phyloP scores from a whole-genome alignment of 331 rosid genomes.

The Quercus phellos region DNA sequence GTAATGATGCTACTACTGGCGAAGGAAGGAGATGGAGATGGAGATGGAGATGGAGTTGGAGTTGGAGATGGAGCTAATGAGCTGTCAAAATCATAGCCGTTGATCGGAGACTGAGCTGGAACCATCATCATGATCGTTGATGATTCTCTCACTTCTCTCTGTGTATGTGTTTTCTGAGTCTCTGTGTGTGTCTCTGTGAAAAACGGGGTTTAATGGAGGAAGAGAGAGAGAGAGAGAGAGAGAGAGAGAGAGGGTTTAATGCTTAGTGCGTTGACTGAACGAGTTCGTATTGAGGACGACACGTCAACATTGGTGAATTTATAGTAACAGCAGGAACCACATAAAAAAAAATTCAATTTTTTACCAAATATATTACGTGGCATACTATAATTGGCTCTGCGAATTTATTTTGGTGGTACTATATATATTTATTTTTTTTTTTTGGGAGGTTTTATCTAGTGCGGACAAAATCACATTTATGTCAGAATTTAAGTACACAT shows the following conservation, averaged over 20 bases:
- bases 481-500: too few species aligned
- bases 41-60: conserved; percentile 21
- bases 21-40: background rate
- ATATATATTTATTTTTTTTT: too few species aligned
- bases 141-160: too few species aligned
- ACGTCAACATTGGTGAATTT: conserved; percentile 36
- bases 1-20: background rate
- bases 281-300: conserved; percentile 6
- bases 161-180: too few species aligned
- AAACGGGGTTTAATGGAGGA: background rate
- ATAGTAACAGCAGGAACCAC: background rate
- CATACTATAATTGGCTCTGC: too few species aligned
- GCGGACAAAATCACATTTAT: too few species aligned
- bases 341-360: background rate
- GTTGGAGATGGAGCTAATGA: conserved; percentile 19
- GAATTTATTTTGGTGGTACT: too few species aligned
- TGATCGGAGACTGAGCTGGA: conserved; percentile 20
- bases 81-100: background rate
- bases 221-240: background rate
- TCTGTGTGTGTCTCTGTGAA: background rate
- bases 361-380: background rate
- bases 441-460: too few species aligned
- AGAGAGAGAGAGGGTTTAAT: conserved; percentile 18
- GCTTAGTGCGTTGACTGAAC: conserved; percentile 33
- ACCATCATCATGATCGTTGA: background rate